phyloP scores from a whole-genome alignment of 352 stramenopile species.

The Peronospora tabacina region DNA sequence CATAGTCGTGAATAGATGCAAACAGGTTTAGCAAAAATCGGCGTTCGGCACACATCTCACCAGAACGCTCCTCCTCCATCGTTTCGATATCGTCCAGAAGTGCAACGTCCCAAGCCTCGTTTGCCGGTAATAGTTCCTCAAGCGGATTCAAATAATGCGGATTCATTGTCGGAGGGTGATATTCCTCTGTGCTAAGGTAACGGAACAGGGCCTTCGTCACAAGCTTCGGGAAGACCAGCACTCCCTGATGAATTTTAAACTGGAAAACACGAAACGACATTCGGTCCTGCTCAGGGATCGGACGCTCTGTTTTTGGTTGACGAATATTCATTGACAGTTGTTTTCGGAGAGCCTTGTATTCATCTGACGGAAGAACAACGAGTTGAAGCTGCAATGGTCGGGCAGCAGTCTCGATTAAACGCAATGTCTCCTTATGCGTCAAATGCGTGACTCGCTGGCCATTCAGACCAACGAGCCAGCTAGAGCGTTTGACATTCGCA shows the following conservation, averaged over 20 bases:
- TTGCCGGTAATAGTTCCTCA: constrained; percentile 39
- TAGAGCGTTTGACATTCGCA: constrained; percentile 72
- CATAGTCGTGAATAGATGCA: constrained; percentile 77
- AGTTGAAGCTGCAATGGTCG: constrained; percentile 67
- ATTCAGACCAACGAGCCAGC: constrained; percentile 80
- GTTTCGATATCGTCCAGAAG: constrained; percentile 48
- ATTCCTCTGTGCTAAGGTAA: constrained; percentile 68
- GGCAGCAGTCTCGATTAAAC: constrained; percentile 71
- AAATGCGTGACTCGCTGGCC: constrained; percentile 61
- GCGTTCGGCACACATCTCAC: constrained; percentile 72
- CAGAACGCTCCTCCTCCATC: constrained; percentile 53
- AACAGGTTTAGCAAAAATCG: constrained; percentile 80
- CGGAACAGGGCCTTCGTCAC: constrained; percentile 61
- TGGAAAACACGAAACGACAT: constrained; percentile 85
- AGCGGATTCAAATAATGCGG: constrained; percentile 43
- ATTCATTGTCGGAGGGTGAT: constrained; percentile 47
- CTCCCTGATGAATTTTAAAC: constrained; percentile 75
- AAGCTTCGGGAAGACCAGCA: constrained; percentile 61
- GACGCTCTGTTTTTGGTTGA: constrained; percentile 71
- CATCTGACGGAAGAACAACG: constrained; percentile 56
- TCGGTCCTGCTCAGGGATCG: constrained; percentile 75
- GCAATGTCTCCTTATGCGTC: constrained; percentile 82
- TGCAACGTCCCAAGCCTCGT: constrained; percentile 43
- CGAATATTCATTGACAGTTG: constrained; percentile 83
- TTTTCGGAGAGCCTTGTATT: constrained; percentile 65